phyloP scores from a whole-genome alignment of 2,329 filamentous ascomycete species.

The Cordyceps cicadae region DNA sequence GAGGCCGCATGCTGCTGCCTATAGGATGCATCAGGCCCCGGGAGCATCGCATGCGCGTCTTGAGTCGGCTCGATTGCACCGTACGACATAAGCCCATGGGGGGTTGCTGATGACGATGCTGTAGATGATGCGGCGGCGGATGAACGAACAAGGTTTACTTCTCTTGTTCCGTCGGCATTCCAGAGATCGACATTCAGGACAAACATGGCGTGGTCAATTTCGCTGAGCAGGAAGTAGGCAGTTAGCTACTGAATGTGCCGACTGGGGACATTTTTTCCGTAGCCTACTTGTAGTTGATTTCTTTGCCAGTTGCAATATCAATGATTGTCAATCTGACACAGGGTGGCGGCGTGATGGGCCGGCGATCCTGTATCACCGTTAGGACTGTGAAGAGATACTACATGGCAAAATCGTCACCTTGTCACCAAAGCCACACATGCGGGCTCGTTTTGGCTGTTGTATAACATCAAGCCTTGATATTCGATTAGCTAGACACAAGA shows the following conservation, averaged over 20 bases:
- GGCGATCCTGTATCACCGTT: constrained; percentile 59
- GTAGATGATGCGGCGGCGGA: constrained; percentile 18
- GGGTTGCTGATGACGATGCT: not conserved
- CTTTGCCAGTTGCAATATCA: constrained; percentile 65
- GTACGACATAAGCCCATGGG: not conserved
- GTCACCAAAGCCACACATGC: constrained; percentile 98
- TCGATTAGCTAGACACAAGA: constrained; percentile 15
- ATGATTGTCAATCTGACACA: constrained; percentile 78
- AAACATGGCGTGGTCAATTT: constrained; percentile 32
- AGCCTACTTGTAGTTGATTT: constrained; percentile 74
- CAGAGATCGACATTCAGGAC: constrained; percentile 61
- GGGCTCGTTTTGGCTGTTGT: constrained; percentile 85
- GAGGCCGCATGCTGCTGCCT: constrained; percentile 17
- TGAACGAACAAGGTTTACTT: constrained; percentile 58
- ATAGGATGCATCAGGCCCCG: constrained; percentile 29
- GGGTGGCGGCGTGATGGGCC: constrained; percentile 91
- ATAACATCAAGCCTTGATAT: constrained; percentile 60
- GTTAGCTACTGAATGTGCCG: constrained; percentile 19
- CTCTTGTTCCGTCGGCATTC: constrained; percentile 55
- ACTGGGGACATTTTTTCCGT: not conserved
- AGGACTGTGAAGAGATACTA: not conserved
- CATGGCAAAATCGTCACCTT: constrained; percentile 54
- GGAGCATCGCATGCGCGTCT: constrained; percentile 18
- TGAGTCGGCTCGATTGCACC: not conserved
- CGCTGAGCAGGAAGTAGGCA: constrained; percentile 16